phyloP scores from a whole-genome alignment of 192 early-diverging fungal species.

The Coemansia sp. region DNA sequence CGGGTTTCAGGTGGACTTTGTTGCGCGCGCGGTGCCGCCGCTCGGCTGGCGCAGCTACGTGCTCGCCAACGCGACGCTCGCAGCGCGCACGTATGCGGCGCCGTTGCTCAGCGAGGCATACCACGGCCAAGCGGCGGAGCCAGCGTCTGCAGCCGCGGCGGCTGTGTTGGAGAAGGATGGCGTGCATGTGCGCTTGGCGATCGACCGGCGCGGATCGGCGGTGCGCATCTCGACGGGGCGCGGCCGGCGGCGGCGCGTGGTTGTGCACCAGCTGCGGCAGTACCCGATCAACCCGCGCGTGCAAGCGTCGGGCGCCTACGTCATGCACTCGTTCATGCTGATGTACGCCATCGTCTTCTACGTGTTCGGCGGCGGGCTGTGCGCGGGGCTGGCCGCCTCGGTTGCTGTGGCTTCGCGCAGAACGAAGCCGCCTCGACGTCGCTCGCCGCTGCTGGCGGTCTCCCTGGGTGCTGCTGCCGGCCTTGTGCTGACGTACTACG shows the following conservation, averaged over 20 bases:
- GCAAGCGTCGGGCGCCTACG: slow-evolving; percentile 51
- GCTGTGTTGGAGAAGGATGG: slow-evolving; percentile 20
- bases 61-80: slow-evolving; percentile 3
- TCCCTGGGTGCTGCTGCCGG: slow-evolving; percentile 4
- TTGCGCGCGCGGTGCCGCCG: slow-evolving; percentile 26
- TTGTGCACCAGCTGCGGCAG: slow-evolving; percentile 36
- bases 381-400: slow-evolving; percentile 10
- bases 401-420: not conserved
- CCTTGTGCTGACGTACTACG: slow-evolving; percentile 19
- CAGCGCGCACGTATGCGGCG: not conserved
- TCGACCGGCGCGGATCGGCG: not conserved
- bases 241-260: not conserved
- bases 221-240: slow-evolving; percentile 11
- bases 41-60: slow-evolving; percentile 28
- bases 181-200: slow-evolving; percentile 15
- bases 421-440: not conserved
- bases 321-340: slow-evolving; percentile 56
- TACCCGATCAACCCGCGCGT: slow-evolving; percentile 47
- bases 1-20: slow-evolving; percentile 27
- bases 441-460: not conserved
- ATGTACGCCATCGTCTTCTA: slow-evolving; percentile 45
- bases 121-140: not conserved
- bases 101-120: not conserved
- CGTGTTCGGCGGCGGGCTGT: slow-evolving; percentile 28
- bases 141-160: not conserved